A percentile compares a stretch with the other conserved stretches of the same genome.
These are phyloP conservation scores for Heritiera littoralis DNA, from an alignment of 345 rosid genomes.

Conservation along the genomic window DNA sequence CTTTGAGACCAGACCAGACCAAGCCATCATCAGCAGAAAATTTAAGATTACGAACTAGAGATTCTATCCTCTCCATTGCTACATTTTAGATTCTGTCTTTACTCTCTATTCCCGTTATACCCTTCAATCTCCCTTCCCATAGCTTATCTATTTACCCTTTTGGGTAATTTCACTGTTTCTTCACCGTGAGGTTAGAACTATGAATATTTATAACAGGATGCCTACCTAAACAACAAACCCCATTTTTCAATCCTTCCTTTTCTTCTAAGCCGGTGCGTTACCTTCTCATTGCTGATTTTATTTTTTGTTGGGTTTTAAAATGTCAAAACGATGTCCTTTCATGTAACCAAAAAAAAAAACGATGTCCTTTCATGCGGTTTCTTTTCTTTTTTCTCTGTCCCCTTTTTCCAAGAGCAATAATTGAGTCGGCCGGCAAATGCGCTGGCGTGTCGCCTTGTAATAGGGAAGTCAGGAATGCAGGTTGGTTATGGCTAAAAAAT, in stretches of 20 bases:
- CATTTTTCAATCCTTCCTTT: neutral
- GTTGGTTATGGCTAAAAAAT: neutral
- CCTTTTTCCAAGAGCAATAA: neutral
- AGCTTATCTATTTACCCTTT: neutral
- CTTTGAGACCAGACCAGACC: neutral
- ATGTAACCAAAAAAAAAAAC: no score
- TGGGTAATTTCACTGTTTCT: conserved; percentile 8
- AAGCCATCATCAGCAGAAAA: neutral
- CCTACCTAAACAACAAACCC: neutral
- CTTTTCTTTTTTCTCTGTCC: neutral
- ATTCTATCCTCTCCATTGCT: neutral
- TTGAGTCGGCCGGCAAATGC: neutral
- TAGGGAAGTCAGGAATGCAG: neutral
- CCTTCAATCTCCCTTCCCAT: neutral
- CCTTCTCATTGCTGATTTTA: neutral
- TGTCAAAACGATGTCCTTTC: neutral
- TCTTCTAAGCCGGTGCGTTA: neutral
- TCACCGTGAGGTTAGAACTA: neutral
- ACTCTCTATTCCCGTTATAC: neutral
- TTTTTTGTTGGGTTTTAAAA: neutral
- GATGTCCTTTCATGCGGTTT: neutral
- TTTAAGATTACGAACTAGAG: neutral
- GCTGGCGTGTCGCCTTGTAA: conserved; percentile 8
- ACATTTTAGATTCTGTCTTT: neutral
- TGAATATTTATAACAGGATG: neutral